These are phyloP conservation scores for Ophiostoma ips DNA, from an alignment of 2,329 filamentous ascomycete genomes.

Conservation along the genomic window DNA sequence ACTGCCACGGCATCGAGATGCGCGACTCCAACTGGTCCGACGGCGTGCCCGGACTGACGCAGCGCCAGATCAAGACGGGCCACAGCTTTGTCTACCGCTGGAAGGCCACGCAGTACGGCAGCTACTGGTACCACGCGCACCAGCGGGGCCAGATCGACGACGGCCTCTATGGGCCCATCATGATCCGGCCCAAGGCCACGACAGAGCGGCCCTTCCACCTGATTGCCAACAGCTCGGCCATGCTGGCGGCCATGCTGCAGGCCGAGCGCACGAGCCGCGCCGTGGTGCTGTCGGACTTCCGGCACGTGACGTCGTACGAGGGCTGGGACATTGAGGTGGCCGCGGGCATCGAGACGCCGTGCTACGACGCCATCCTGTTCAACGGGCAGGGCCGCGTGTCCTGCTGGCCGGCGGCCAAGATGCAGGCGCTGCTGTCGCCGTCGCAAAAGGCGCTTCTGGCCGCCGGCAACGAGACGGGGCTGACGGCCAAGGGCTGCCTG, in stretches of 20 bases:
- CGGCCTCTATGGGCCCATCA: slow-evolving; percentile 42
- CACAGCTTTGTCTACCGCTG: slow-evolving; percentile 37
- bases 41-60: slow-evolving; percentile 42
- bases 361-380: slow-evolving; percentile 46
- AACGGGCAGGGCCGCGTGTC: slow-evolving; percentile 46
- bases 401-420: slow-evolving; percentile 32
- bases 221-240: slow-evolving; percentile 27
- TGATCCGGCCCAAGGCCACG: slow-evolving; percentile 27
- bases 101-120: slow-evolving; percentile 41
- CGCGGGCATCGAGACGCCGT: slow-evolving; percentile 35
- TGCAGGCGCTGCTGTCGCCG: slow-evolving; percentile 24
- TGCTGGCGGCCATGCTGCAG: slow-evolving; percentile 29
- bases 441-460: slow-evolving; percentile 20
- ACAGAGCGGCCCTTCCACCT: slow-evolving; percentile 32
- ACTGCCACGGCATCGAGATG: slow-evolving; percentile 40
- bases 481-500: slow-evolving; percentile 31
- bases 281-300: slow-evolving; percentile 42
- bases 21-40: slow-evolving; percentile 43
- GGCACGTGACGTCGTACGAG: slow-evolving; percentile 33
- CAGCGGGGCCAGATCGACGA: slow-evolving; percentile 42
- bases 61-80: slow-evolving; percentile 35
- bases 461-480: slow-evolving; percentile 17
- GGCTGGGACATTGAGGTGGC: slow-evolving; percentile 23
- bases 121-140: slow-evolving; percentile 50
- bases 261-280: slow-evolving; percentile 35